Evolutionary conservation across 768 basidiomycete species (phyloP).

Genomic region (Suillus bovinus): DNA sequence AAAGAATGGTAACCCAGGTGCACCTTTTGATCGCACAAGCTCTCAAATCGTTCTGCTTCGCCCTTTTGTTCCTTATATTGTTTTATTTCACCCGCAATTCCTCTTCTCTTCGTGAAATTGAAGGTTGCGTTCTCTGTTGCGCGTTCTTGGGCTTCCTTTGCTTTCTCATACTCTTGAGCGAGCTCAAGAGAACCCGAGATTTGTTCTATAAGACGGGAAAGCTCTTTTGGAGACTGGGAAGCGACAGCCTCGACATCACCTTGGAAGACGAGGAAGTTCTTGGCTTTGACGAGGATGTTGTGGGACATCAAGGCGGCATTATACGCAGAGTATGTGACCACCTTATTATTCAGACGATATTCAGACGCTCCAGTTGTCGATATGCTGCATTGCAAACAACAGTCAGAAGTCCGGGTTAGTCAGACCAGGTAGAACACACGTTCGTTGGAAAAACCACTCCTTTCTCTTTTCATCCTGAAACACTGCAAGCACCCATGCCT

Average conservation of each 20-base stretch:
- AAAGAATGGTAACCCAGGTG: conserved; percentile 21
- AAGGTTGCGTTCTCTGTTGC: conserved; percentile 94
- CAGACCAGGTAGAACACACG: conserved; percentile 52
- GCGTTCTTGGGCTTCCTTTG: conserved; percentile 82
- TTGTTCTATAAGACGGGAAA: conserved; percentile 90
- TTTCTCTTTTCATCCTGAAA: conserved; percentile 75
- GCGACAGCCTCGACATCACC: conserved; percentile 99
- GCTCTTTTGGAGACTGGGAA: conserved; percentile 87
- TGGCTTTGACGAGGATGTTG: conserved; percentile 97
- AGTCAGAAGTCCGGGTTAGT: background rate
- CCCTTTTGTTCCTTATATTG: conserved; percentile 97
- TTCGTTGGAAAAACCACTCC: conserved; percentile 90
- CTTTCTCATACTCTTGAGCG: conserved; percentile 83
- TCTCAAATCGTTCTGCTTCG: conserved; percentile 88
- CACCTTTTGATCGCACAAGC: conserved; percentile 72
- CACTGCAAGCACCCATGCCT: conserved; percentile 95
- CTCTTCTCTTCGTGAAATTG: conserved; percentile 92
- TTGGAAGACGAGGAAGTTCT: conserved; percentile 99
- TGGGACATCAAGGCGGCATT: conserved; percentile 84
- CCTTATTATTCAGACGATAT: conserved; percentile 80
- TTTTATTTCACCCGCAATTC: conserved; percentile 93
- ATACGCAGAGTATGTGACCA: conserved; percentile 86
- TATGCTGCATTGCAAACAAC: conserved; percentile 53
- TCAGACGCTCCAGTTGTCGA: conserved; percentile 86
- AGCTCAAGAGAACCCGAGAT: conserved; percentile 94